A percentile compares a stretch with the other conserved stretches of the same genome.
Evolutionary conservation across 805 yeast species (phyloP).

Genomic region (Candida namnaoensis): DNA sequence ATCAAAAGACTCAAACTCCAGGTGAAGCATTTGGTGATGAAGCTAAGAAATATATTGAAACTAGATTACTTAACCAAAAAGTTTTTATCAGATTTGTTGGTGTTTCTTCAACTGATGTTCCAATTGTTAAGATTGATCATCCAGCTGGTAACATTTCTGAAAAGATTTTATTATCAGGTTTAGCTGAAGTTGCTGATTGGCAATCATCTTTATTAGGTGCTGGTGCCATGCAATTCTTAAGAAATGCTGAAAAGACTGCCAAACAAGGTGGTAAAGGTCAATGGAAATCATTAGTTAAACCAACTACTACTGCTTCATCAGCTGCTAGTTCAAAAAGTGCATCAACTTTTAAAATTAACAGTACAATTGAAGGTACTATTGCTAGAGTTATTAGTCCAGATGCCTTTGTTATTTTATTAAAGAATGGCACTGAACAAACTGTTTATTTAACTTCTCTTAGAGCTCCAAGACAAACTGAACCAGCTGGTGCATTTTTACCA

Average conservation of each 20-base stretch:
- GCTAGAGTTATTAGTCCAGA: slow-evolving; percentile 61
- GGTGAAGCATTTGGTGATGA: slow-evolving; percentile 57
- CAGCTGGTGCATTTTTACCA: slow-evolving; percentile 46
- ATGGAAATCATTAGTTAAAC: slow-evolving; percentile 35
- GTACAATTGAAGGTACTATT: slow-evolving; percentile 44
- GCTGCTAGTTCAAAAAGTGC: slow-evolving; percentile 11
- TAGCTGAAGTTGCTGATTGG: slow-evolving; percentile 75
- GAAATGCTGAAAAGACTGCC: slow-evolving; percentile 61
- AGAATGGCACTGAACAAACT: slow-evolving; percentile 36
- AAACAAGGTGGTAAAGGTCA: slow-evolving; percentile 44
- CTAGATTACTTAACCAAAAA: slow-evolving; percentile 51
- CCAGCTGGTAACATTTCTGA: slow-evolving; percentile 76
- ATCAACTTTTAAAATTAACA: slow-evolving; percentile 32
- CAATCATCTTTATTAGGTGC: slow-evolving; percentile 66
- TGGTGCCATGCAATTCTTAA: slow-evolving; percentile 46
- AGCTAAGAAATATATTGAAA: slow-evolving; percentile 56
- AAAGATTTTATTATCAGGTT: slow-evolving; percentile 57
- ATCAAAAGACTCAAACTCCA: slow-evolving; percentile 23
- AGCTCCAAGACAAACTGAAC: slow-evolving; percentile 61
- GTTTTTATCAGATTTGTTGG: slow-evolving; percentile 54
- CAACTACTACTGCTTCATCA: slow-evolving; percentile 13
- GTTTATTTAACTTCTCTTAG: slow-evolving; percentile 74
- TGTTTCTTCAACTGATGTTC: slow-evolving; percentile 50
- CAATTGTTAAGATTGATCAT: slow-evolving; percentile 50
- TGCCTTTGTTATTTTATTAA: slow-evolving; percentile 46